Evolutionary conservation across 352 stramenopile species (phyloP), one percentile per base, ranked within the genome.

Genomic region (Globisporangium barbulae): DNA sequence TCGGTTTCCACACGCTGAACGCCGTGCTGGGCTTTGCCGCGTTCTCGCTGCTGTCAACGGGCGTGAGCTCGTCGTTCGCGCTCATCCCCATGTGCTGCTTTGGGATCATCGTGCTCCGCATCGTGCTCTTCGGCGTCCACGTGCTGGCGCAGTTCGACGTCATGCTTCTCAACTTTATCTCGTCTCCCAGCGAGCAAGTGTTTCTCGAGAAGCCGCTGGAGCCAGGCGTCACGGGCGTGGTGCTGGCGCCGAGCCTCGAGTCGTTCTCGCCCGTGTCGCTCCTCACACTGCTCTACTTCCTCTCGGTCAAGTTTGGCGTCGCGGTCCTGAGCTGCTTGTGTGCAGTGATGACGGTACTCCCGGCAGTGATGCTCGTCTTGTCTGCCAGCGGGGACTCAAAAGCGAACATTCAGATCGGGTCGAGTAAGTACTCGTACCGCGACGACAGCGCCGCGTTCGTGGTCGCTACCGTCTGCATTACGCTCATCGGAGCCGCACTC

Each of bases 231-330:
- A 33, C 31, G 22, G 58, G 58, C 8, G 22, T 57, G 17, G 49
- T 65, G 48, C 71, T 91, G 28, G 69, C 79, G 19, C 75, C 80
- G 8, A 74, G 63, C 19, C 66, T 91, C 17, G 54, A 71, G 41
- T 62, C 64, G 63, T 86, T 90, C 67, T 91, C 80, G 25, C 81
- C 79, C 57, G 45, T 88, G 37, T 86, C 80, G 30, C 70, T 91
- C 44, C 79, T 86, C 70, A 79, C 75, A 70, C 74, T 89, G 61
- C 71, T 90, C 47, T 91, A 91, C 63, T 90, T 88, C 57, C 61
- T 79, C 56, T 67, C 74, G 8, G 61, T 88, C 62, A 91, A 91
- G 64, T 74, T 83, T 33, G 59, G 68, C 53, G 63, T 91, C 30
- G 74, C 73, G 19, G 47, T 68, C 21, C 64, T 87, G 31, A 88